Percentiles rank a stretch among this genome's conserved stretches.
Conservation (phyloP, 1,139 yeast species). For the Hemisphaericaspora subhashii region DNA sequence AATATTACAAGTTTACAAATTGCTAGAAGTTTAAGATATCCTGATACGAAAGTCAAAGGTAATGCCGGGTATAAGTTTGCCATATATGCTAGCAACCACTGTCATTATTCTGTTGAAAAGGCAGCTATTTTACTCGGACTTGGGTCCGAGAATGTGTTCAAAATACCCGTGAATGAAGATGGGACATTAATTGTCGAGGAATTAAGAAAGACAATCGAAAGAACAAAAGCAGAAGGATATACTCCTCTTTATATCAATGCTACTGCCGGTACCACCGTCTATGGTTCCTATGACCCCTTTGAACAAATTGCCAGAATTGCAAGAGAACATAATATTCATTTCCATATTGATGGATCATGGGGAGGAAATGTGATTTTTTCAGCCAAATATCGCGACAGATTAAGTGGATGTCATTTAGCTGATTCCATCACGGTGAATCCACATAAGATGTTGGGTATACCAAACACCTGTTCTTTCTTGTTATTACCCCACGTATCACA, state of each 20-base stretch:
- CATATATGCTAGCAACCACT: conserved; percentile 67
- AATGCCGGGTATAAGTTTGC: conserved; percentile 60
- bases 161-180: conserved; percentile 54
- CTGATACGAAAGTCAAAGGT: conserved; percentile 69
- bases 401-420: conserved; percentile 65
- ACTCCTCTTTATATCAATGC: conserved; percentile 78
- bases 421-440: conserved; percentile 85
- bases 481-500: conserved; percentile 65
- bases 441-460: conserved; percentile 89
- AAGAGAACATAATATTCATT: conserved; percentile 58
- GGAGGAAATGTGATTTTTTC: conserved; percentile 85
- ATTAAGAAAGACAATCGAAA: conserved; percentile 46
- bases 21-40: conserved; percentile 66
- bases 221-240: conserved; percentile 50
- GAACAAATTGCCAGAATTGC: conserved; percentile 56
- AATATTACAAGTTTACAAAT: conserved; percentile 78
- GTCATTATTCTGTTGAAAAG: conserved; percentile 81
- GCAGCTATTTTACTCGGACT: conserved; percentile 78
- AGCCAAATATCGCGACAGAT: conserved; percentile 39
- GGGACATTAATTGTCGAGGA: conserved; percentile 59
- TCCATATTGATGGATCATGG: conserved; percentile 91
- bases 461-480: conserved; percentile 81
- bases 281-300: conserved; percentile 79
- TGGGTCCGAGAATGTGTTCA: conserved; percentile 64
- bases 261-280: conserved; percentile 89